A percentile compares a stretch with the other conserved stretches of the same genome.
These are phyloP conservation scores for Paraphoma sp. DNA, from an alignment of 2,329 filamentous ascomycete genomes.

Conservation along the genomic window DNA sequence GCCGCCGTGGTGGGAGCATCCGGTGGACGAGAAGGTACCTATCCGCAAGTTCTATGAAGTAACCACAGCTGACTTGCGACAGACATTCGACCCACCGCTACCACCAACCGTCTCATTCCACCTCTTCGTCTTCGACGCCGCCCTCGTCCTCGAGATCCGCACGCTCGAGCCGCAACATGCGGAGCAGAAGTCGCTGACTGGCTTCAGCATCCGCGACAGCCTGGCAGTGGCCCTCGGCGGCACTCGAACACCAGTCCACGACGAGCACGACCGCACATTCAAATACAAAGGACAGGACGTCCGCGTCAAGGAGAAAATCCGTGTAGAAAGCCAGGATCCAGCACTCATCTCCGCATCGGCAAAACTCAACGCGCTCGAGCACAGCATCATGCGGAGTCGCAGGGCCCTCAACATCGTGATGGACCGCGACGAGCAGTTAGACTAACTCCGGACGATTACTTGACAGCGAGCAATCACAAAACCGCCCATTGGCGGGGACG, in stretches of 20 bases:
- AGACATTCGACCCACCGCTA: constrained; percentile 67
- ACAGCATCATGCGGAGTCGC: constrained; percentile 73
- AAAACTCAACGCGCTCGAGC: constrained; percentile 79
- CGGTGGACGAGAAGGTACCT: constrained; percentile 64
- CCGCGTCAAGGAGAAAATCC: constrained; percentile 85
- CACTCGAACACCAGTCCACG: constrained; percentile 50
- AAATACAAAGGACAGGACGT: constrained; percentile 74
- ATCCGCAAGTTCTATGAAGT: neutral
- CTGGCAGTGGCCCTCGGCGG: constrained; percentile 57
- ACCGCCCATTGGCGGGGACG: constrained; percentile 13
- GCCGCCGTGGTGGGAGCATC: constrained; percentile 62
- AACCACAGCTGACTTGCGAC: constrained; percentile 7
- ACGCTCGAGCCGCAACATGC: constrained; percentile 63
- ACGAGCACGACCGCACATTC: constrained; percentile 79
- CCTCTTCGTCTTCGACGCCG: constrained; percentile 61
- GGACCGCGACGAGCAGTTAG: constrained; percentile 61
- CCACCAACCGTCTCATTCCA: constrained; percentile 77
- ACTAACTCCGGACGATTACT: constrained; percentile 21
- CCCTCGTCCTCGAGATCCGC: constrained; percentile 70
- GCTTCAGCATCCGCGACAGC: constrained; percentile 64
- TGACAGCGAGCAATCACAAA: constrained; percentile 16
- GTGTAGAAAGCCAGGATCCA: constrained; percentile 88
- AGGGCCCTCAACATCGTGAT: constrained; percentile 79
- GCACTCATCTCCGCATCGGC: constrained; percentile 82
- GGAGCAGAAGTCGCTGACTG: constrained; percentile 38